Base-by-base conservation (phyloP, 768 basidiomycete species). In the Lactarius akahatsu region DNA sequence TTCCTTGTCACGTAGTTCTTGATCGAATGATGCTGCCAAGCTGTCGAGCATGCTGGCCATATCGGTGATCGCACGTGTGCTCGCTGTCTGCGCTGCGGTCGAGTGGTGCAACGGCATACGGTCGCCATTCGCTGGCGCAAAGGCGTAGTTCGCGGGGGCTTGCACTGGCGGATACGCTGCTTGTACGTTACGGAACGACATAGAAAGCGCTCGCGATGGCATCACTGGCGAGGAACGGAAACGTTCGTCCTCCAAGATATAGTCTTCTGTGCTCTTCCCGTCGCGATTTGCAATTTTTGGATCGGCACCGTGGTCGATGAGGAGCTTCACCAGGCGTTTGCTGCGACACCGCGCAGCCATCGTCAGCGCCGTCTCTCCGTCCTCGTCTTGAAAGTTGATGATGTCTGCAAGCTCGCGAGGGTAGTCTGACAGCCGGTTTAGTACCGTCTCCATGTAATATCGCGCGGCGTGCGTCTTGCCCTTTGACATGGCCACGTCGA, bases 331-430 rank as follows among this genome's bases (percentile, higher is more conserved):
- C 5, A 99, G 84, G 16, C 96, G 90, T 77, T 97, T 96, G 77
- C 92, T 95, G 63, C 97, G 81, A 74, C 96, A 98, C 52, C 97
- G 85, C 16, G 97, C 96, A 23, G 97, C 96, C 82, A 99, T 86
- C 4, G 97, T 98, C 67, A 99, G 78, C 13, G 97, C 94, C 8
- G 97, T 98, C 78, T 99, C 97, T 41, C 96, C 96, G 70, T 99
- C 97, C 75, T 98, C 95, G 74, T 98, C 96, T 75, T 97, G 97
- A 76, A 98, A 98, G 74, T 99, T 99, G 77, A 99, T 94, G 57
- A 99, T 94, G 73, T 99, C 97, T 38, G 94, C 93, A 36, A 99
- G 80, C 76, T 99, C 97, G 73, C 91, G 91, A 0, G 97, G 96
- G 78, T 92, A 99, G 73, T 96, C 95, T 7, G 91, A 83, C 47